phyloP scores from a whole-genome alignment of 208 protist genomes.

The Trypanosoma grayi region DNA sequence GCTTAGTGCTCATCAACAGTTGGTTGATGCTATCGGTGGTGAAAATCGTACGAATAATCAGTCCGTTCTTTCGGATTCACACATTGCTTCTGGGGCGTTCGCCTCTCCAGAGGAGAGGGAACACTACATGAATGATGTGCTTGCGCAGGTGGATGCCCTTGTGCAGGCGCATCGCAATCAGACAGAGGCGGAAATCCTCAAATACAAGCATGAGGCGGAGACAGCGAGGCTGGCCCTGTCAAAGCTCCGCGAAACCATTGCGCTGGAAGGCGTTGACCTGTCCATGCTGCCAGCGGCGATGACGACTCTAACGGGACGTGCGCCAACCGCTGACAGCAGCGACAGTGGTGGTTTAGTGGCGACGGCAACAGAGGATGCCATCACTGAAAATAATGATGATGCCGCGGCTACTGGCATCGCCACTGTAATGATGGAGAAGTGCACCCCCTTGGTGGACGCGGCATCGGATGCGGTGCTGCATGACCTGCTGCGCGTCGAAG shows the following conservation, averaged over 20 bases:
- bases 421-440: slow-evolving; percentile 15
- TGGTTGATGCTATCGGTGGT: neutral
- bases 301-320: neutral
- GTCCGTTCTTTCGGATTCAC: neutral
- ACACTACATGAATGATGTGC: slow-evolving; percentile 23
- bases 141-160: slow-evolving; percentile 25
- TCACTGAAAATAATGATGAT: too few species aligned
- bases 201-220: slow-evolving; percentile 30
- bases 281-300: slow-evolving; percentile 14
- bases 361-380: neutral
- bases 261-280: slow-evolving; percentile 24
- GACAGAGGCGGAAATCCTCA: slow-evolving; percentile 17
- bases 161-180: slow-evolving; percentile 28
- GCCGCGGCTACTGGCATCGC: neutral
- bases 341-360: neutral
- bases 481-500: slow-evolving; percentile 28
- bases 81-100: neutral
- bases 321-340: neutral
- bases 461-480: slow-evolving; percentile 16
- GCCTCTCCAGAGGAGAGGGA: slow-evolving; percentile 19
- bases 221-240: slow-evolving; percentile 11
- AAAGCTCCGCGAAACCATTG: slow-evolving; percentile 17
- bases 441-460: slow-evolving; percentile 3
- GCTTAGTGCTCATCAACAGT: neutral
- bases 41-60: neutral